phyloP scores from a whole-genome alignment of 495 filamentous ascomycete species.

The Xylaria nigripes region DNA sequence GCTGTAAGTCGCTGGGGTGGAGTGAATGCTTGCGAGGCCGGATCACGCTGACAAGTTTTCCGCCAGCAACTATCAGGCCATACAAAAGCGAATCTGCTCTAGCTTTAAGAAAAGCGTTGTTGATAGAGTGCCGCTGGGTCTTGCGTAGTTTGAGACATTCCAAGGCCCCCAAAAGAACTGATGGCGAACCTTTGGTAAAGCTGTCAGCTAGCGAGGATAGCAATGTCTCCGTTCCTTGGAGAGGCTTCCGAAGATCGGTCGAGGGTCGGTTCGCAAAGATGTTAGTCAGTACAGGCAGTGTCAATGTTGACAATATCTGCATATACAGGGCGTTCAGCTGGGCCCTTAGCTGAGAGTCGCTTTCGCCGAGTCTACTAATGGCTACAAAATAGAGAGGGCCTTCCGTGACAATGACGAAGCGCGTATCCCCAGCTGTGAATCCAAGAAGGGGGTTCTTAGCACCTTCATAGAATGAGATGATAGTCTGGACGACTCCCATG shows the following conservation, averaged over 20 bases:
- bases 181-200: conserved; percentile 87
- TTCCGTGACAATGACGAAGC: conserved; percentile 75
- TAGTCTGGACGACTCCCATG: conserved; percentile 93
- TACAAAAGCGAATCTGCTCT: conserved; percentile 74
- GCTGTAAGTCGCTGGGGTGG: conserved; percentile 89
- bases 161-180: conserved; percentile 77
- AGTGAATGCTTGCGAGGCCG: conserved; percentile 91
- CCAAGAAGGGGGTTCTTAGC: conserved; percentile 64
- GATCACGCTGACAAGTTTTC: conserved; percentile 86
- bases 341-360: conserved; percentile 70
- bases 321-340: conserved; percentile 95
- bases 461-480: conserved; percentile 92
- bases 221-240: conserved; percentile 87
- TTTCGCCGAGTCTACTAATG: conserved; percentile 86
- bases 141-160: conserved; percentile 88
- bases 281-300: conserved; percentile 76
- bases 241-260: conserved; percentile 82
- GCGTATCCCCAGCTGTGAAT: conserved; percentile 74
- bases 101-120: conserved; percentile 72
- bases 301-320: conserved; percentile 94
- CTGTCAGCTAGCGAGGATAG: conserved; percentile 87
- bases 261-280: conserved; percentile 87
- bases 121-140: conserved; percentile 74
- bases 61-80: conserved; percentile 89
- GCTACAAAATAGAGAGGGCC: conserved; percentile 89